Evolutionary conservation across 345 rosid genomes (phyloP).

Genomic region (Citrus mangshanensis): DNA sequence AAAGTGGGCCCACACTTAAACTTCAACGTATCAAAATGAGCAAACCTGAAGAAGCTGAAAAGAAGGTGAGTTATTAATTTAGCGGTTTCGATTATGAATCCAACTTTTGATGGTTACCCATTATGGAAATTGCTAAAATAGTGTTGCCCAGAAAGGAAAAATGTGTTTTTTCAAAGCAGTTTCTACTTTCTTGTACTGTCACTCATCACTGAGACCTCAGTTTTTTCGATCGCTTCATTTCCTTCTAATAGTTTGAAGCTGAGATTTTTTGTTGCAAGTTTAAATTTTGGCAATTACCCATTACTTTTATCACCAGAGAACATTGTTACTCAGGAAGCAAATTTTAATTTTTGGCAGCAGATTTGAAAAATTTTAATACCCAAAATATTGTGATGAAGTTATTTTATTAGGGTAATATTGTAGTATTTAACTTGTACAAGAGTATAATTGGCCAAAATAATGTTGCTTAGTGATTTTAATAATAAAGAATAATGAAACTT

Average conservation of each 20-base stretch:
- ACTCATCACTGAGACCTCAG: neutral
- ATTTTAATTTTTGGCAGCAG: too few species aligned
- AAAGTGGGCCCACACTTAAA: constrained; percentile 31
- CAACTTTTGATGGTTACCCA: constrained; percentile 11
- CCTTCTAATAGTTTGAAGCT: neutral
- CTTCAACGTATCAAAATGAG: constrained; percentile 44
- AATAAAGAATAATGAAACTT: neutral
- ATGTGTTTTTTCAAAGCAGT: neutral
- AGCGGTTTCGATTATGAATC: constrained; percentile 6
- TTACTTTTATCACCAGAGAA: neutral
- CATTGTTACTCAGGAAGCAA: neutral
- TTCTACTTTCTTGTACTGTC: neutral
- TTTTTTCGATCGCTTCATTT: neutral
- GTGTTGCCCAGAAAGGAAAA: neutral
- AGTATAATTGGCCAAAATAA: neutral
- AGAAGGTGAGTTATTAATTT: constrained; percentile 26
- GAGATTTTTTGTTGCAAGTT: neutral
- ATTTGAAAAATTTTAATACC: neutral
- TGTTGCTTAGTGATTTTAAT: neutral
- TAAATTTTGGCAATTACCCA: neutral
- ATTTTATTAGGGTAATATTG: neutral
- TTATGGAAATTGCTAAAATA: constrained; percentile 1
- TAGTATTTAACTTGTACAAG: neutral
- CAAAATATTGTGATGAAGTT: neutral
- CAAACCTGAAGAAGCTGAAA: constrained; percentile 52